phyloP scores from a whole-genome alignment of 352 stramenopile genomes.

The Globisporangium nodosum region DNA sequence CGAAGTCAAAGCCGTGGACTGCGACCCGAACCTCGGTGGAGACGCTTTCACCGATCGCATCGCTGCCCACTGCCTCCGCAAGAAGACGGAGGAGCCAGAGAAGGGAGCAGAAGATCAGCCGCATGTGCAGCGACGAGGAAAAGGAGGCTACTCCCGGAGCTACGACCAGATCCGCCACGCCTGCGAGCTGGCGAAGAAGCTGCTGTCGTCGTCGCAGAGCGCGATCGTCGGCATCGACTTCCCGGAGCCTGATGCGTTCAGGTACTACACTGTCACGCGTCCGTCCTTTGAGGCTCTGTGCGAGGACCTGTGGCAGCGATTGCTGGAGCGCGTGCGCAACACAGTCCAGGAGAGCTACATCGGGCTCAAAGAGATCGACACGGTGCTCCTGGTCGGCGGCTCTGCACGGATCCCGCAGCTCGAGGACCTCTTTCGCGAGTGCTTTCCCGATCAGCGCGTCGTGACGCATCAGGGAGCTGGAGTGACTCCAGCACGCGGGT shows the following conservation, averaged over 20 bases:
- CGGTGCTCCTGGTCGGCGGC: conserved; percentile 29
- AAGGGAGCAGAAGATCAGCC: neutral
- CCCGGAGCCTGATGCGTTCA: conserved; percentile 16
- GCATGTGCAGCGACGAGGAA: neutral
- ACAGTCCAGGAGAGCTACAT: conserved; percentile 17
- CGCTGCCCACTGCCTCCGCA: conserved; percentile 16
- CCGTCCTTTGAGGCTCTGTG: conserved; percentile 33
- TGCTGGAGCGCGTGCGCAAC: conserved; percentile 17
- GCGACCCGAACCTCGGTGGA: conserved; percentile 11
- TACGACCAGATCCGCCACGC: conserved; percentile 23
- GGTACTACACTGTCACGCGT: conserved; percentile 27
- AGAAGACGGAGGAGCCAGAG: conserved; percentile 1
- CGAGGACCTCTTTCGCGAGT: conserved; percentile 16
- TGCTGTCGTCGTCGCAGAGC: conserved; percentile 28
- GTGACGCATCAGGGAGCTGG: neutral
- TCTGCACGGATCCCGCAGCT: conserved; percentile 23
- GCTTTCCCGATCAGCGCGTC: conserved; percentile 12
- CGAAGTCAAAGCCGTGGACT: conserved; percentile 11
- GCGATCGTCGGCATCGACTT: conserved; percentile 29
- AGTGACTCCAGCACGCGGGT: conserved; percentile 11
- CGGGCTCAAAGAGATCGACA: conserved; percentile 20
- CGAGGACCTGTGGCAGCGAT: conserved; percentile 20
- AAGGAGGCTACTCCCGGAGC: conserved; percentile 5
- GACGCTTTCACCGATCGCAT: conserved; percentile 23
- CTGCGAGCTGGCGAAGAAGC: conserved; percentile 34